These are phyloP conservation scores for Pseudisothecium myosuroides DNA, from an alignment of 225 moss, liverwort and hornwort genomes.

Conservation along the genomic window DNA sequence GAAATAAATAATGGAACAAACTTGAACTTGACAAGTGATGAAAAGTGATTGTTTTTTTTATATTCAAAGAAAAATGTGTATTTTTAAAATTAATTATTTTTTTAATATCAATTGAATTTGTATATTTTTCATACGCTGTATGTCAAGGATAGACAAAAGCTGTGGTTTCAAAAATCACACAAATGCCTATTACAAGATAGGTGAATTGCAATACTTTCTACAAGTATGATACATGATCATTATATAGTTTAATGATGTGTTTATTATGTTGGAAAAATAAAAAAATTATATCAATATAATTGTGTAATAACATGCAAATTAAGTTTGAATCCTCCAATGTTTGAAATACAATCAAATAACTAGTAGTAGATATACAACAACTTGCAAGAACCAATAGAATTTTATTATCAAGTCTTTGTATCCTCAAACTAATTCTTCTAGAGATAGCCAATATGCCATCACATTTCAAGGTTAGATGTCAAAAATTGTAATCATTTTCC, in stretches of 20 bases:
- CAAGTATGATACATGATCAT: neutral
- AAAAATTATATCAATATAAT: neutral
- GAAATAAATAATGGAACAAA: neutral
- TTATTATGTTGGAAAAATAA: too few relatives aligned
- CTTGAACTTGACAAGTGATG: neutral
- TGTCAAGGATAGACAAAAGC: accelerated
- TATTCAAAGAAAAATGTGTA: accelerated
- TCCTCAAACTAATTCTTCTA: neutral
- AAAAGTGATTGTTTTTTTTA: neutral
- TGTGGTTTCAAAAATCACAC: neutral
- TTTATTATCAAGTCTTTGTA: neutral
- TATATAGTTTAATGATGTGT: neutral
- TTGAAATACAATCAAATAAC: neutral
- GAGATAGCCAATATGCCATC: neutral
- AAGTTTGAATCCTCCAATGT: neutral
- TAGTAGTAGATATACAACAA: neutral
- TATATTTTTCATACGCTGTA: neutral
- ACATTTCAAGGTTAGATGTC: neutral
- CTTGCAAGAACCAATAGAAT: neutral
- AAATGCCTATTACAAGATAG: neutral
- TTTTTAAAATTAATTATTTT: neutral
- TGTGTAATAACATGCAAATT: too few relatives aligned
- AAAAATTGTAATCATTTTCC: neutral
- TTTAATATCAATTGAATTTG: neutral
- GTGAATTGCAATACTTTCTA: neutral